Conservation (phyloP, 2,329 filamentous ascomycete genomes). For the Botrytis hyacinthi region DNA sequence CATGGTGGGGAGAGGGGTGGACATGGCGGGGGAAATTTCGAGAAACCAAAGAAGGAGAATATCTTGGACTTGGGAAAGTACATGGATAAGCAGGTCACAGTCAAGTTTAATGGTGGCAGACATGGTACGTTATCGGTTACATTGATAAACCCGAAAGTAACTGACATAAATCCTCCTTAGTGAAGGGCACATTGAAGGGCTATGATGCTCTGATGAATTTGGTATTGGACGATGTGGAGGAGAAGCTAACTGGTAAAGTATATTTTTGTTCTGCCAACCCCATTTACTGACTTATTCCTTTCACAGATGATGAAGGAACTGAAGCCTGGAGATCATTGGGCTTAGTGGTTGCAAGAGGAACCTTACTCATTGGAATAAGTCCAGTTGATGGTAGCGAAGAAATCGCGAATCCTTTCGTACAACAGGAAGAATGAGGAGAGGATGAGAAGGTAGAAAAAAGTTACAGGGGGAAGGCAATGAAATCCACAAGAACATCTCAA, state of each 20-base stretch:
- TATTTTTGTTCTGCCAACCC: not conserved
- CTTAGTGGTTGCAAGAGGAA: conserved; percentile 84
- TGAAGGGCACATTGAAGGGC: conserved; percentile 85
- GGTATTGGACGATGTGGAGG: conserved; percentile 90
- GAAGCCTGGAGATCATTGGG: conserved; percentile 67
- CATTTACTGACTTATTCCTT: conserved; percentile 2
- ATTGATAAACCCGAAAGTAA: not conserved
- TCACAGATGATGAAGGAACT: conserved; percentile 86
- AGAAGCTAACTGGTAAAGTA: conserved; percentile 75
- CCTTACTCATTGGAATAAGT: conserved; percentile 86
- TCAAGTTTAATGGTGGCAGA: conserved; percentile 94
- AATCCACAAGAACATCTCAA: not conserved
- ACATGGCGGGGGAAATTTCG: conserved; percentile 48
- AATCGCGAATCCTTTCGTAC: conserved; percentile 89
- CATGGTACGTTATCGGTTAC: conserved; percentile 62
- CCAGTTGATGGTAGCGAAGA: conserved; percentile 93
- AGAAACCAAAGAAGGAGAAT: conserved; percentile 96
- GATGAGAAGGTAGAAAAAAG: not conserved
- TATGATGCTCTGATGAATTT: conserved; percentile 98
- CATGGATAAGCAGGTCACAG: conserved; percentile 91
- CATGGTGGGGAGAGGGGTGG: conserved; percentile 45
- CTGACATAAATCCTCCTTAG: conserved; percentile 46
- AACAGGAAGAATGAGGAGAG: conserved; percentile 59
- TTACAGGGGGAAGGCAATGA: not conserved
- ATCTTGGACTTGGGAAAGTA: conserved; percentile 95